Percentiles rank a stretch among this genome's conserved stretches.
These are phyloP conservation scores for Aureobasidium sp. DNA, from an alignment of 2,329 filamentous ascomycete species.

Conservation along the genomic window DNA sequence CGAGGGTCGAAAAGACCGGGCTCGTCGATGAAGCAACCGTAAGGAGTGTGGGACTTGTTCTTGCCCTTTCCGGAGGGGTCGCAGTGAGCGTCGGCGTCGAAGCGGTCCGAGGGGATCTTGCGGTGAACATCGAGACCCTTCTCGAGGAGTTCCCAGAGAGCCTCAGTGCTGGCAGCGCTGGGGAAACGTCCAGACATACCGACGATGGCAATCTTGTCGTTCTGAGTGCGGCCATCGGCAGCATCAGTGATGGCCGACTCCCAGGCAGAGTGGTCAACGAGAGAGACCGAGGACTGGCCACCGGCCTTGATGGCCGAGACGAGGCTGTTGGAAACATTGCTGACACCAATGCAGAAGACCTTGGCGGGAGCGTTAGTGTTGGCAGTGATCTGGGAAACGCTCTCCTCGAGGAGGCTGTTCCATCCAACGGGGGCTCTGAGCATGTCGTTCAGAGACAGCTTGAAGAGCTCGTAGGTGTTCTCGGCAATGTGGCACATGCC, in stretches of 20 bases:
- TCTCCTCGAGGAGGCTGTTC: constrained; percentile 40
- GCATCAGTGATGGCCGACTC: constrained; percentile 21
- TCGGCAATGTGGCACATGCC: constrained; percentile 39
- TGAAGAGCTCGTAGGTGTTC: constrained; percentile 37
- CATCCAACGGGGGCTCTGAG: constrained; percentile 40
- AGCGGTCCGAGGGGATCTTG: constrained; percentile 60
- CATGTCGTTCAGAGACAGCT: constrained; percentile 36
- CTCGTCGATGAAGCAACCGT: constrained; percentile 66
- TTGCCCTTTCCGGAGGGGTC: constrained; percentile 63
- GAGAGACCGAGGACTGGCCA: constrained; percentile 35
- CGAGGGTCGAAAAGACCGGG: constrained; percentile 71
- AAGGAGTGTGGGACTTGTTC: constrained; percentile 69
- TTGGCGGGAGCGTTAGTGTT: constrained; percentile 33
- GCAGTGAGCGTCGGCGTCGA: constrained; percentile 60
- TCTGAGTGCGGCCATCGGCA: constrained; percentile 37
- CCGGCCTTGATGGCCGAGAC: constrained; percentile 45
- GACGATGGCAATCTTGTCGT: constrained; percentile 73
- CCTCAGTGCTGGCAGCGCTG: constrained; percentile 60
- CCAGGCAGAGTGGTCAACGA: constrained; percentile 40
- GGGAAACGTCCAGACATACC: constrained; percentile 74
- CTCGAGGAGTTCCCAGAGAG: constrained; percentile 65
- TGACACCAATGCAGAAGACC: constrained; percentile 42
- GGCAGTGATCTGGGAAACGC: constrained; percentile 38
- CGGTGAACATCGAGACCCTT: constrained; percentile 67
- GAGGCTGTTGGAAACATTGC: constrained; percentile 47